A percentile compares a stretch with the other conserved stretches of the same genome.
Evolutionary conservation across 2,329 filamentous ascomycete species (phyloP).

Genomic region (Xylariaceae sp.): DNA sequence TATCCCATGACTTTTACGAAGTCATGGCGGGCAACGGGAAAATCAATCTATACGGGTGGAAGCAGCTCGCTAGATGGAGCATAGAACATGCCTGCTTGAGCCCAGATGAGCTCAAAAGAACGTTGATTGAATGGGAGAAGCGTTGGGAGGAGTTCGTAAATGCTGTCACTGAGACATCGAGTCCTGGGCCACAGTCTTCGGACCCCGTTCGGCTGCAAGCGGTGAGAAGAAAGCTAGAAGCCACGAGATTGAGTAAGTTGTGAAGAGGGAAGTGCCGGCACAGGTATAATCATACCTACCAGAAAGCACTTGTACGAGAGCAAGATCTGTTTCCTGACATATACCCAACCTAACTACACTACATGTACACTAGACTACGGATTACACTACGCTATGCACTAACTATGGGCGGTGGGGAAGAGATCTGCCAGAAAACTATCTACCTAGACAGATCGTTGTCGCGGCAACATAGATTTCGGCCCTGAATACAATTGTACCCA

Average conservation of each 20-base stretch:
- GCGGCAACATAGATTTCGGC: too few relatives aligned
- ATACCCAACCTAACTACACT: too few relatives aligned
- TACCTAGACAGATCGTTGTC: too few relatives aligned
- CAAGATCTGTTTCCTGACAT: neutral
- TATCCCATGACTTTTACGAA: conserved; percentile 76
- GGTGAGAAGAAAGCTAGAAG: conserved; percentile 40
- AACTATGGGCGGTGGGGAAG: too few relatives aligned
- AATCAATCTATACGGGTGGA: conserved; percentile 67
- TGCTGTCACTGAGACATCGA: conserved; percentile 1
- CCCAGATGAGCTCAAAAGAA: conserved; percentile 37
- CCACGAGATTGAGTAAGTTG: neutral
- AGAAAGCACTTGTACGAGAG: neutral
- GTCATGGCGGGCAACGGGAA: conserved; percentile 63
- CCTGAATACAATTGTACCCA: too few relatives aligned
- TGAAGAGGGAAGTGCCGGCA: neutral
- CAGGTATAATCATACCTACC: neutral
- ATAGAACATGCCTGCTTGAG: conserved; percentile 56
- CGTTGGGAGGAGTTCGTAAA: conserved; percentile 58
- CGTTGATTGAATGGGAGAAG: conserved; percentile 45
- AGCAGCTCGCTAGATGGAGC: conserved; percentile 62
- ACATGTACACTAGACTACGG: too few relatives aligned
- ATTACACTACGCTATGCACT: too few relatives aligned
- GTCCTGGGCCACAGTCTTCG: neutral
- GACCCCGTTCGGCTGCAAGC: neutral
- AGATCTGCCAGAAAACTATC: too few relatives aligned